phyloP scores from a whole-genome alignment of 139 green algal species.

The Astrephomene gubernaculifera region DNA sequence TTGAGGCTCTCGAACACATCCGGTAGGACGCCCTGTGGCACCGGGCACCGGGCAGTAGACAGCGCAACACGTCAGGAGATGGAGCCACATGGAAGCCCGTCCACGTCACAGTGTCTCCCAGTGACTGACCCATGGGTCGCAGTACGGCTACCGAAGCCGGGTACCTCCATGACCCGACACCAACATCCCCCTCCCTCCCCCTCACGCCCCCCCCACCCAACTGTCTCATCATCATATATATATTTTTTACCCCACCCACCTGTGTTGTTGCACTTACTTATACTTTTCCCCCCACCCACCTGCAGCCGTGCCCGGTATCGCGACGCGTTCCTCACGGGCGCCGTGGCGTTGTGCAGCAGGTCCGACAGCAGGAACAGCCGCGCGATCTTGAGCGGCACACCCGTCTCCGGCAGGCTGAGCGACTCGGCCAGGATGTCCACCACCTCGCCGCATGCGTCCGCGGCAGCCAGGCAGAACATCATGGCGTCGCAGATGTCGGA shows the following conservation, averaged over 20 bases:
- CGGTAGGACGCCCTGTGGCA: conserved; percentile 84
- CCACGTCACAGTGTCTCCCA: no score
- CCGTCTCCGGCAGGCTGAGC: conserved; percentile 89
- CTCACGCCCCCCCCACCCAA: no score
- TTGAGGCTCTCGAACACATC: conserved; percentile 87
- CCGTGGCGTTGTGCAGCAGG: conserved; percentile 93
- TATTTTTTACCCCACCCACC: conserved; percentile 17
- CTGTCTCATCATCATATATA: no score
- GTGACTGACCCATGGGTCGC: no score
- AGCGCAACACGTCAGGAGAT: no score
- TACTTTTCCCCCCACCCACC: no score
- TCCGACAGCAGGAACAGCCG: conserved; percentile 93
- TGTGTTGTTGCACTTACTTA: no score
- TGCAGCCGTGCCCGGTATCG: conserved; percentile 77
- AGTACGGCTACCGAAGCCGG: no score
- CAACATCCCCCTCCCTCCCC: no score
- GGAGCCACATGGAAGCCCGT: no score
- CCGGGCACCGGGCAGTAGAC: background rate
- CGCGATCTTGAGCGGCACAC: conserved; percentile 83
- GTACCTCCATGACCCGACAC: no score
- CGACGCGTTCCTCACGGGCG: conserved; percentile 90
- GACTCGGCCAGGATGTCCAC: conserved; percentile 87
- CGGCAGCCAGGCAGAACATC: conserved; percentile 93
- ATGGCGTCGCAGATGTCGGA: conserved; percentile 79
- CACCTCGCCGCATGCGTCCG: conserved; percentile 85